phyloP scores from a whole-genome alignment of 1,139 yeast species.

The Magnusiomyces tetraspermus region DNA sequence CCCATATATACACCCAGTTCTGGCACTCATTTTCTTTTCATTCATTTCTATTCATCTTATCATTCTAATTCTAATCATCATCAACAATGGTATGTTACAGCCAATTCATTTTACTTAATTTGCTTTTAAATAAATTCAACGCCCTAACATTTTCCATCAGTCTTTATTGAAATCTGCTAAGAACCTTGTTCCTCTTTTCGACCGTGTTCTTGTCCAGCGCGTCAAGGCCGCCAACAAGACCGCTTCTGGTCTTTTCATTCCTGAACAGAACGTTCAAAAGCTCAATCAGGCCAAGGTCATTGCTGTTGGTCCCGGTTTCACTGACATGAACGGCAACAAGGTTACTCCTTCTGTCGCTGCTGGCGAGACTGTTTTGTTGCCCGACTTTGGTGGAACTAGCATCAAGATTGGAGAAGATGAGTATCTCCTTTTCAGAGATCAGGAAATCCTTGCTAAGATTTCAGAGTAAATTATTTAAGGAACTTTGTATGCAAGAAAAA shows the following conservation, averaged over 20 bases:
- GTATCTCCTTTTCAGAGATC: constrained; percentile 53
- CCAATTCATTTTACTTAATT: no score
- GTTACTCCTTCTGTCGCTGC: constrained; percentile 66
- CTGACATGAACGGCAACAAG: constrained; percentile 49
- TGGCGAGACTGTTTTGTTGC: constrained; percentile 91
- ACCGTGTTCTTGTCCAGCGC: constrained; percentile 93
- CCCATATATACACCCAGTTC: not conserved
- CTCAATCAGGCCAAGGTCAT: constrained; percentile 61
- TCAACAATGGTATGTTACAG: not conserved
- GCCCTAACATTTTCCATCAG: no score
- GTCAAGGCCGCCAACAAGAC: constrained; percentile 86
- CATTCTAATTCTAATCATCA: not conserved
- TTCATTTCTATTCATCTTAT: not conserved
- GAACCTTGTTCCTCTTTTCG: constrained; percentile 82
- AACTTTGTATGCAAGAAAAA: no score
- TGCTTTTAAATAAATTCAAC: no score
- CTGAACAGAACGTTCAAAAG: constrained; percentile 94
- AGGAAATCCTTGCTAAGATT: constrained; percentile 89
- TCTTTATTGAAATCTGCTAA: constrained; percentile 73
- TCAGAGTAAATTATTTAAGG: constrained; percentile 9
- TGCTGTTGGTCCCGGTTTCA: constrained; percentile 77
- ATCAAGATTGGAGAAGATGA: constrained; percentile 74
- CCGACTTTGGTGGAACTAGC: constrained; percentile 80
- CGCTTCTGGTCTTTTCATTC: constrained; percentile 88
- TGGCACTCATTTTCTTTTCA: not conserved